phyloP scores from a whole-genome alignment of 306 rosid species.

The Vigna angularis region DNA sequence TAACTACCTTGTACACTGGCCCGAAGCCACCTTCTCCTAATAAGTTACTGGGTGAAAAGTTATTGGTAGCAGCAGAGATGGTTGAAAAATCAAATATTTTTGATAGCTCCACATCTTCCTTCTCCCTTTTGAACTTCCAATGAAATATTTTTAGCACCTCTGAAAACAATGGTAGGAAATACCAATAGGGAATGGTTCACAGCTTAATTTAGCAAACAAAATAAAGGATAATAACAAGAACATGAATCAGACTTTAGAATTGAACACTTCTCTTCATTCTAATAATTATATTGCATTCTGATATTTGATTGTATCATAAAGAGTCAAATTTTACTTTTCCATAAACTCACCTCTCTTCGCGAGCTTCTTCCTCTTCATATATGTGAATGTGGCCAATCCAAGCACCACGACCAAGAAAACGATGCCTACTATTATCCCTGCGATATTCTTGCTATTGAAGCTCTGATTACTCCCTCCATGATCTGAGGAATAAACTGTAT shows the following conservation, averaged over 20 bases:
- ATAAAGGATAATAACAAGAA: not conserved
- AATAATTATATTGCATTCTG: not conserved
- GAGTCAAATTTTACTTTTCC: not conserved
- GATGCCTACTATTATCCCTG: not conserved
- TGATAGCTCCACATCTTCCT: constrained; percentile 12
- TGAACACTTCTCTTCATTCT: not conserved
- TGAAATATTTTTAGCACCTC: constrained; percentile 1
- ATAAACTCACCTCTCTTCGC: not conserved
- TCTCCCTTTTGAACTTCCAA: not conserved
- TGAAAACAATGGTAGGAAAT: constrained; percentile 11
- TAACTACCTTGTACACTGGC: constrained; percentile 16
- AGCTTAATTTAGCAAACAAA: not conserved
- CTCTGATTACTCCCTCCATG: not conserved
- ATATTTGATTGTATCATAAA: not conserved
- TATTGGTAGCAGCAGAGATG: constrained; percentile 14
- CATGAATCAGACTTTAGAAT: not conserved
- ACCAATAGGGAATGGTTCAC: not conserved
- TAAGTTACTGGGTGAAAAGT: constrained; percentile 3
- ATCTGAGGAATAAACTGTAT: constrained; percentile 3
- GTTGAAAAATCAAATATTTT: constrained; percentile 17
- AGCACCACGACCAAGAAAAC: not conserved
- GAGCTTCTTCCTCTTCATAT: constrained; percentile 2
- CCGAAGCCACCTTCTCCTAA: constrained; percentile 35
- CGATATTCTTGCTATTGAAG: constrained; percentile 5
- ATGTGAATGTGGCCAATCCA: constrained; percentile 11